Evolutionary conservation across 495 filamentous ascomycete species (phyloP).

Genomic region (Penicillium fimorum): DNA sequence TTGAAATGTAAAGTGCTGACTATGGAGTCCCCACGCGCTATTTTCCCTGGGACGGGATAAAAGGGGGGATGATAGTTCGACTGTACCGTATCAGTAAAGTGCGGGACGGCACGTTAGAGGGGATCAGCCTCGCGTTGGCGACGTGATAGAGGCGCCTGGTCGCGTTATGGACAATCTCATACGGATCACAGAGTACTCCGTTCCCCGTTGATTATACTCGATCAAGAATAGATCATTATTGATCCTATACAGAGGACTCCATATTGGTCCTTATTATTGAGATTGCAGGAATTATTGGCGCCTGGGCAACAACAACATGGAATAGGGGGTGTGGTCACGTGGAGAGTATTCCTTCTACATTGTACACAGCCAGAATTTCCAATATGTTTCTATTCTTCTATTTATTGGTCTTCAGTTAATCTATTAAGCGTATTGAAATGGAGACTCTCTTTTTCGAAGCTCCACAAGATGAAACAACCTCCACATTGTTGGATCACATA

Average conservation of each 20-base stretch:
- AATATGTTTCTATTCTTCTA: background rate
- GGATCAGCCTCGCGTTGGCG: conserved; percentile 12
- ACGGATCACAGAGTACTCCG: background rate
- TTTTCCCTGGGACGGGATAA: conserved; percentile 15
- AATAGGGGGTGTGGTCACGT: conserved; percentile 1
- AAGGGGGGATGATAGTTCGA: conserved; percentile 15
- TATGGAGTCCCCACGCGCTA: conserved; percentile 7
- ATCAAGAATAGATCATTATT: background rate
- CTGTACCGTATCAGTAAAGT: background rate
- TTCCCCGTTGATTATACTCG: background rate
- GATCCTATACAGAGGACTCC: background rate
- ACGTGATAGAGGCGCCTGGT: conserved; percentile 12
- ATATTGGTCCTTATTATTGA: conserved; percentile 2
- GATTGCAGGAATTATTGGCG: background rate
- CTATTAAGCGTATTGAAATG: background rate
- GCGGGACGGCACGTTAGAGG: conserved; percentile 10
- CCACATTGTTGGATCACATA: background rate
- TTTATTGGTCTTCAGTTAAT: conserved; percentile 1
- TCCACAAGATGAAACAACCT: background rate
- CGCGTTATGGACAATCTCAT: background rate
- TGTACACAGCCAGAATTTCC: background rate
- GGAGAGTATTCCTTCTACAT: background rate
- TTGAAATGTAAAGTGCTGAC: conserved; percentile 1
- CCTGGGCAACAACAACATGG: too few relatives aligned
- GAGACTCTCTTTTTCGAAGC: conserved; percentile 1